These are phyloP conservation scores for Arachis hypogaea DNA, from an alignment of 306 rosid species.

Conservation along the genomic window DNA sequence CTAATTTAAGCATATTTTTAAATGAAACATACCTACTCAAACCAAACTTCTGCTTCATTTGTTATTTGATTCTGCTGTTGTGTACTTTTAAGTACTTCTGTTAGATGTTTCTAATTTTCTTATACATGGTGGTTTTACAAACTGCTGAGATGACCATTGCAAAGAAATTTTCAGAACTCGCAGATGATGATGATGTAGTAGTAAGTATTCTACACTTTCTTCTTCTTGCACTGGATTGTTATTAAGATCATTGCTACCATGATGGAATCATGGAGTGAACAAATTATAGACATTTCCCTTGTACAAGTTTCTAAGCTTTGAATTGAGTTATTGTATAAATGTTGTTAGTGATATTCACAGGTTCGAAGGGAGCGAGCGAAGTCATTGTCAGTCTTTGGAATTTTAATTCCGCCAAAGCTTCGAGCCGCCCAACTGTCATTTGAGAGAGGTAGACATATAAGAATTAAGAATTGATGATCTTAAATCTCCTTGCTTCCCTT, in stretches of 20 bases:
- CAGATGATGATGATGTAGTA: constrained; percentile 29
- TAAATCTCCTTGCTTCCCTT: constrained; percentile 16
- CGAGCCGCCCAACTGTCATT: constrained; percentile 83
- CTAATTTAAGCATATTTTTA: background rate
- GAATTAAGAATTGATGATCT: constrained; percentile 24
- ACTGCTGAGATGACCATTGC: constrained; percentile 34
- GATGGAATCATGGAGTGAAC: constrained; percentile 9
- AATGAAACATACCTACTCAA: background rate
- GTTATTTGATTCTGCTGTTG: constrained; percentile 5
- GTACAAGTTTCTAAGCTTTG: constrained; percentile 17
- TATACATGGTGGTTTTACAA: constrained; percentile 6
- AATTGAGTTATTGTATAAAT: constrained; percentile 28
- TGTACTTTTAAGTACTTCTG: constrained; percentile 4
- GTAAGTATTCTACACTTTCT: constrained; percentile 34
- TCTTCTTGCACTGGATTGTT: constrained; percentile 22
- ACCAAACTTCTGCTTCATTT: constrained; percentile 17
- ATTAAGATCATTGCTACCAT: constrained; percentile 20
- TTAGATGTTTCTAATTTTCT: constrained; percentile 28
- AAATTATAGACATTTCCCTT: constrained; percentile 15
- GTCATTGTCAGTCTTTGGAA: constrained; percentile 70
- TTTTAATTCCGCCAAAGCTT: constrained; percentile 90
- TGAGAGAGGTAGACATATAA: constrained; percentile 61
- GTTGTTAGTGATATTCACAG: constrained; percentile 42
- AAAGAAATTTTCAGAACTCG: constrained; percentile 20
- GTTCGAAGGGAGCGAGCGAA: constrained; percentile 68